Percentiles rank a stretch among this genome's conserved stretches.
phyloP scores from a whole-genome alignment of 257 asterid species.

The Jaltomata sinuosa region DNA sequence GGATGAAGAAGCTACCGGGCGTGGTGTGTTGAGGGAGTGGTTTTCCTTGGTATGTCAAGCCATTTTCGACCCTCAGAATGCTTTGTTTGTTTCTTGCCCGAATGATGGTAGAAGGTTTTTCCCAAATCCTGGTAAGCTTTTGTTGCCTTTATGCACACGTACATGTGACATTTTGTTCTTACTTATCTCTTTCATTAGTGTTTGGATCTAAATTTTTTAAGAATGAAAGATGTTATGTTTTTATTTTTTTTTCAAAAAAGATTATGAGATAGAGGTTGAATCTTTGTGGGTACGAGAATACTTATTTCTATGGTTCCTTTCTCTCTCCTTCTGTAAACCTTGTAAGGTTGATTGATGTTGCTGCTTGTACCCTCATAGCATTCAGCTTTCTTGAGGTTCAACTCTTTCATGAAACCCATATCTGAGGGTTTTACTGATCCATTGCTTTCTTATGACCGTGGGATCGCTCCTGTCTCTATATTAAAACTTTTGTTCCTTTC shows the following conservation, averaged over 20 bases:
- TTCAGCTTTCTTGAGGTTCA: background rate
- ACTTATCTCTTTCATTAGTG: too few species aligned
- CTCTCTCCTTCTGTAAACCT: background rate
- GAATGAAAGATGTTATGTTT: background rate
- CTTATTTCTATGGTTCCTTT: background rate
- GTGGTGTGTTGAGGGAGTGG: too few species aligned
- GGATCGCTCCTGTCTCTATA: too few species aligned
- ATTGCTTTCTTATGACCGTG: too few species aligned
- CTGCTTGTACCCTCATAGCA: too few species aligned
- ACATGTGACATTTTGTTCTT: background rate
- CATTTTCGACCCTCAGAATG: constrained; percentile 73
- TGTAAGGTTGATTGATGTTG: too few species aligned
- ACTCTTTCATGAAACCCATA: too few species aligned
- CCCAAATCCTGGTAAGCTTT: constrained; percentile 77
- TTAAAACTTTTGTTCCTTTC: too few species aligned
- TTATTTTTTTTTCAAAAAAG: too few species aligned
- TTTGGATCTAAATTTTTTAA: background rate
- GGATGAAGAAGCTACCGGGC: too few species aligned
- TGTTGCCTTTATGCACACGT: background rate
- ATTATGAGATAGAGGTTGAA: background rate
- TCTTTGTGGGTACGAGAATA: background rate
- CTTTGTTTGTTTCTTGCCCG: constrained; percentile 79
- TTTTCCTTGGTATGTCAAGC: constrained; percentile 62
- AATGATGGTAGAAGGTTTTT: constrained; percentile 80
- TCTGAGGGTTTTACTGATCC: background rate